Evolutionary conservation across 768 basidiomycete species (phyloP), one percentile per base, ranked within the genome.

Genomic region (Panaeolus cyanescens): DNA sequence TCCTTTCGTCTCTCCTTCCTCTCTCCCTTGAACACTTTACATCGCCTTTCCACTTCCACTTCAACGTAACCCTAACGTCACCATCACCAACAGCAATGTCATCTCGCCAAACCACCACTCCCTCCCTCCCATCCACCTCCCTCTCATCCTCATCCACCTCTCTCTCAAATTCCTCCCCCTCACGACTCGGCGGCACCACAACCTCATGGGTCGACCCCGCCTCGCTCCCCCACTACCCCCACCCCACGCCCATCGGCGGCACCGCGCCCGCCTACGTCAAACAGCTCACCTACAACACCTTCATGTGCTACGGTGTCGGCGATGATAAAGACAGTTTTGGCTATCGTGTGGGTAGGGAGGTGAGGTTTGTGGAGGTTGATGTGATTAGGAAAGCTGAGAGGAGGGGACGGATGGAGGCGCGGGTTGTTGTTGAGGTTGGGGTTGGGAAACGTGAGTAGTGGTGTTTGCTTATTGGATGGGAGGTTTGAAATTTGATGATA

Each of bases 241-340:
- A 88, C 65, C 76, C 81, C 32, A 80, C 85, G 20, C 70, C 77
- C 30, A 85, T 90, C 66, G 71, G 75, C n/a, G 90, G 90, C 4
- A 90, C 88, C 65, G 87, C 83, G 4, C 80, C 88, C 1, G 74
- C 79, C 65, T 82, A 79, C 64, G 81, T 88, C 58, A 91, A 91
- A 66, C 87, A 86, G 62, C 79, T 91, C 59, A 85, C 81, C 59
- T 78, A 84, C 64, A 90, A 90, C 72, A 88, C 86, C 0, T 86
- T 86, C 71, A 83, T 82, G 61, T 79, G 83, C 20, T 92, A 91
- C 63, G 90, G 90, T n/a, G 86, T 90, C 19, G 89, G 88, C 13
- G 79, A 80, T 58, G 79, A 80, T 58, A n/a, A n/a, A n/a, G 83
- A 85, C 17, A 83, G 79, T 56, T 91, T 91, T 54, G 90, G 85